Evolutionary conservation across 805 yeast genomes (phyloP).

Genomic region (Kodamaea restingae): DNA sequence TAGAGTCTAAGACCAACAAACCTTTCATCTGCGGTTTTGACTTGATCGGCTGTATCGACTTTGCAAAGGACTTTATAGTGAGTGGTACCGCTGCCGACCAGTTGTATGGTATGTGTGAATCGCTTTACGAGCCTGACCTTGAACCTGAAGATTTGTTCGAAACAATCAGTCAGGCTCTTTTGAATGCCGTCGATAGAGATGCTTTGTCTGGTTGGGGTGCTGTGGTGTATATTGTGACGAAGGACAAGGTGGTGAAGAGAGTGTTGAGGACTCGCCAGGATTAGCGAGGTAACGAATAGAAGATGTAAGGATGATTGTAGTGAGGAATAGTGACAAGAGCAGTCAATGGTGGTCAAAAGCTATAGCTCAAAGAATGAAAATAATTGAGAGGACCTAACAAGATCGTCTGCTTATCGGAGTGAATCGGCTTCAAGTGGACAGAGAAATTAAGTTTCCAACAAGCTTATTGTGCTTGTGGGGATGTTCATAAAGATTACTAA

Average conservation of each 20-base stretch:
- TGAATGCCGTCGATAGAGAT: conserved; percentile 96
- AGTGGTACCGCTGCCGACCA: conserved; percentile 97
- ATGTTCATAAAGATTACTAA: no score
- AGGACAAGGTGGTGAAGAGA: conserved; percentile 85
- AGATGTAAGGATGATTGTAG: not conserved
- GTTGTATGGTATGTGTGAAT: conserved; percentile 97
- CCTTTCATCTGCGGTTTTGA: conserved; percentile 97
- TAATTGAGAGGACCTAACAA: no score
- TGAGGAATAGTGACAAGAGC: not conserved
- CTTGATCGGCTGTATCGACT: conserved; percentile 93
- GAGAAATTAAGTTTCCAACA: no score
- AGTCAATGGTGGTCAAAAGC: not conserved
- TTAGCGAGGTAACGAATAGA: conserved; percentile 33
- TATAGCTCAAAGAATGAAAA: not conserved
- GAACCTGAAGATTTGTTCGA: conserved; percentile 95
- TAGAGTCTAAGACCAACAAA: conserved; percentile 71
- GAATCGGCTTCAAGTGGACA: no score
- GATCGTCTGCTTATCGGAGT: no score
- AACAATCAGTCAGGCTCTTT: conserved; percentile 87
- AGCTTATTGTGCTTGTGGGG: no score
- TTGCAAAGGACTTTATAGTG: conserved; percentile 90
- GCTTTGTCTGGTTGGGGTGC: conserved; percentile 99
- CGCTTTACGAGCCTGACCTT: conserved; percentile 87
- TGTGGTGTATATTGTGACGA: conserved; percentile 84
- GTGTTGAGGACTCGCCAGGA: conserved; percentile 94